These are phyloP conservation scores for Dactylis glomerata DNA, from an alignment of 176 grass and related monocot species.

Conservation along the genomic window DNA sequence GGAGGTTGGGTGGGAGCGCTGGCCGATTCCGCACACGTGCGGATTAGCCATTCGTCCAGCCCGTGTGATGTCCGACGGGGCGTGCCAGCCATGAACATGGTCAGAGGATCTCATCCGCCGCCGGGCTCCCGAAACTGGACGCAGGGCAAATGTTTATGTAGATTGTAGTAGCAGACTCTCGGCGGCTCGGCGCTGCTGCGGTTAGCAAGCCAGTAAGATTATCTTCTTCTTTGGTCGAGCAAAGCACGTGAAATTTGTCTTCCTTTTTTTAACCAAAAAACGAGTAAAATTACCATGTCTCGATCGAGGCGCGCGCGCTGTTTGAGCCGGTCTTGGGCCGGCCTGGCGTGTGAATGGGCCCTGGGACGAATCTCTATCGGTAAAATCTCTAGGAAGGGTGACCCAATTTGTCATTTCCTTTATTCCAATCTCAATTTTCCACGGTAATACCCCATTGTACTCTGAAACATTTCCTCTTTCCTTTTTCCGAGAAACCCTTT, in stretches of 20 bases:
- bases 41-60: background rate
- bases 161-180: no score
- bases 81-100: conserved; percentile 9
- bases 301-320: background rate
- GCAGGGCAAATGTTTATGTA: background rate
- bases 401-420: no score
- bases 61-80: conserved; percentile 29
- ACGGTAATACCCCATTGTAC: no score
- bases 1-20: background rate
- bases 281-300: background rate
- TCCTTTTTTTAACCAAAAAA: background rate
- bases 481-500: no score
- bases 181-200: background rate
- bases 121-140: background rate
- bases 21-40: conserved; percentile 8
- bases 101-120: conserved; percentile 24
- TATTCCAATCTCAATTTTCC: no score
- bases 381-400: no score
- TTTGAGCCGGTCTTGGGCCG: background rate
- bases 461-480: no score
- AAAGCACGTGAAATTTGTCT: background rate
- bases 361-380: conserved; percentile 13
- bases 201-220: no score
- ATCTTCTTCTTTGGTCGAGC: no score
- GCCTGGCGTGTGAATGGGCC: conserved; percentile 51